These are phyloP conservation scores for Dendrobium huoshanense DNA, from an alignment of 106 monocot genomes.

Conservation along the genomic window DNA sequence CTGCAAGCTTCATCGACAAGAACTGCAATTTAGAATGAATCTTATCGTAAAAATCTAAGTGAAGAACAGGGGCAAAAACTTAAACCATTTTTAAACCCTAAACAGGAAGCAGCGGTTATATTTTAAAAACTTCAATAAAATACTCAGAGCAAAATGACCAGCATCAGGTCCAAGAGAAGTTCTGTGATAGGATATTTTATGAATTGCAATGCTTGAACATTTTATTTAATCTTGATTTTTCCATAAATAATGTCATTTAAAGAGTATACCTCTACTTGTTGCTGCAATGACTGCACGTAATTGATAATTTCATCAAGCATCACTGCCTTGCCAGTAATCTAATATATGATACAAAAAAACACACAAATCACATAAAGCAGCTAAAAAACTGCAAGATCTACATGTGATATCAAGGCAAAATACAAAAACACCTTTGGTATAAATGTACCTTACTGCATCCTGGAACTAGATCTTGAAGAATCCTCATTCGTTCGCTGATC, in stretches of 20 bases:
- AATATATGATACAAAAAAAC: background rate
- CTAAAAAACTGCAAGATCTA: background rate
- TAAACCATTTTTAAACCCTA: background rate
- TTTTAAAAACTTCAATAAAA: background rate
- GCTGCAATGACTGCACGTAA: slow-evolving; percentile 37
- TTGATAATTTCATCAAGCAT: slow-evolving; percentile 39
- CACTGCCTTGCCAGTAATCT: slow-evolving; percentile 74
- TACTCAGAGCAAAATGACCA: background rate
- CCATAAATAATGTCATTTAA: background rate
- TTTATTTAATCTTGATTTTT: background rate
- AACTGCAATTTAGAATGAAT: slow-evolving; percentile 27
- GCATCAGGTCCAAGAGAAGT: background rate
- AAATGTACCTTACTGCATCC: slow-evolving; percentile 77
- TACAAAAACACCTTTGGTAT: background rate
- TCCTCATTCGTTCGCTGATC: slow-evolving; percentile 92
- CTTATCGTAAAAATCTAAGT: background rate
- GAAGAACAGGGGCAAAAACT: background rate
- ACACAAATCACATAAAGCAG: background rate
- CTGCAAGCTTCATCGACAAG: slow-evolving; percentile 69
- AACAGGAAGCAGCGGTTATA: background rate
- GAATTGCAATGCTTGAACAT: background rate
- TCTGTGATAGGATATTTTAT: background rate
- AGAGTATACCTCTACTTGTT: slow-evolving; percentile 26
- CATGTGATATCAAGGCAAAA: background rate
- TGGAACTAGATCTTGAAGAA: slow-evolving; percentile 88